Percentiles rank a stretch among this genome's conserved stretches.
Conservation (phyloP, 108 stramenopile genomes). For the Stephanodiscus triporus region DNA sequence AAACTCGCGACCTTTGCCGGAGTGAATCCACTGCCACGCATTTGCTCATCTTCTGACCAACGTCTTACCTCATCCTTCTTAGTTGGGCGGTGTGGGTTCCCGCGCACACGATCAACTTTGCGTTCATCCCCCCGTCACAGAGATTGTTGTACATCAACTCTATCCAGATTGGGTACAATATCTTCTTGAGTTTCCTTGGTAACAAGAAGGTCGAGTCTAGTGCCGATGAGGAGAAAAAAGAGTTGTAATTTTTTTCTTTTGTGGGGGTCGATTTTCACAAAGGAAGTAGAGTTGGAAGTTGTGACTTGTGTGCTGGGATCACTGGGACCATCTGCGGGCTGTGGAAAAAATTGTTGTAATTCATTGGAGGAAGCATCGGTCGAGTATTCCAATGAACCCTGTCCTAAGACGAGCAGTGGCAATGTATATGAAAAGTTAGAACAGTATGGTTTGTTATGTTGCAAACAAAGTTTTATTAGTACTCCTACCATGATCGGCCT, state of each 20-base stretch:
- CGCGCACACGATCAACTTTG: constrained; percentile 94
- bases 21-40: no score
- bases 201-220: constrained; percentile 80
- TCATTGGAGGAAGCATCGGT: background rate
- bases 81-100: constrained; percentile 82
- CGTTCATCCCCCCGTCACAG: constrained; percentile 89
- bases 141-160: constrained; percentile 96
- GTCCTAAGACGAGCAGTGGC: no score
- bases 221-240: constrained; percentile 57
- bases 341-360: background rate
- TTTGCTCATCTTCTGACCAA: no score
- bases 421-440: background rate
- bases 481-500: background rate
- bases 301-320: background rate
- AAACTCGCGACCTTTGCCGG: no score
- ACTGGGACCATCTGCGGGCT: background rate
- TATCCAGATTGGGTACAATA: constrained; percentile 94
- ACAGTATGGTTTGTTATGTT: background rate
- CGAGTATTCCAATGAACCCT: background rate
- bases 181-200: constrained; percentile 93
- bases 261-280: background rate
- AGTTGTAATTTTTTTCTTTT: constrained; percentile 24
- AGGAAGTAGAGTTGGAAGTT: background rate
- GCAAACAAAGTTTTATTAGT: background rate
- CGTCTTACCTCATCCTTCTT: no score